Evolutionary conservation across 805 yeast species (phyloP).

Genomic region (Zygosaccharomyces lentus): DNA sequence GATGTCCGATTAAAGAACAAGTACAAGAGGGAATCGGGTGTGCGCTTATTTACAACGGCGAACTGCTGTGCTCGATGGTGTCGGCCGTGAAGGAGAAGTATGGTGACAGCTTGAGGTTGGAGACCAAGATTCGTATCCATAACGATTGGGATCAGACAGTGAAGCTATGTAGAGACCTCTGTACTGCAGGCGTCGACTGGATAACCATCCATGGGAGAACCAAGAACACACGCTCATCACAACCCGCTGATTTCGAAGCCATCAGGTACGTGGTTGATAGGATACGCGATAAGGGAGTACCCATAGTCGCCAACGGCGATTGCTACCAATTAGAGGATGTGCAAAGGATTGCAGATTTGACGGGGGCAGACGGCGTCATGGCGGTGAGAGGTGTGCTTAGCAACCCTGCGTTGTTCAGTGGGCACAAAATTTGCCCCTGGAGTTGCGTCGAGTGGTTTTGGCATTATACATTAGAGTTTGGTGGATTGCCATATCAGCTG

Average conservation of each 20-base stretch:
- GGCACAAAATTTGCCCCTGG: slow-evolving; percentile 78
- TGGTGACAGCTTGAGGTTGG: slow-evolving; percentile 69
- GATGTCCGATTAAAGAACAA: slow-evolving; percentile 95
- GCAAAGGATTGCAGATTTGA: slow-evolving; percentile 51
- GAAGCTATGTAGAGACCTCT: slow-evolving; percentile 65
- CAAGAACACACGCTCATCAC: slow-evolving; percentile 75
- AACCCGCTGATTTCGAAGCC: slow-evolving; percentile 80
- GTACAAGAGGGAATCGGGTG: slow-evolving; percentile 96
- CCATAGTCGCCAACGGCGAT: slow-evolving; percentile 98
- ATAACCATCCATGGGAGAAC: slow-evolving; percentile 94
- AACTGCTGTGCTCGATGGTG: slow-evolving; percentile 79
- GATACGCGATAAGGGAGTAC: slow-evolving; percentile 46
- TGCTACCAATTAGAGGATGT: slow-evolving; percentile 69
- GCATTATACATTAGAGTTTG: slow-evolving; percentile 67
- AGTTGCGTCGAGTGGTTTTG: slow-evolving; percentile 79
- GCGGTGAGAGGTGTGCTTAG: slow-evolving; percentile 82
- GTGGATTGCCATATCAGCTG: slow-evolving; percentile 78
- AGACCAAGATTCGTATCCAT: slow-evolving; percentile 90
- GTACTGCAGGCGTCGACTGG: slow-evolving; percentile 86
- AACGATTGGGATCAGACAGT: slow-evolving; percentile 67
- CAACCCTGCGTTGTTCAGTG: slow-evolving; percentile 87
- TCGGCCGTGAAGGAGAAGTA: slow-evolving; percentile 70
- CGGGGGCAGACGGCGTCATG: slow-evolving; percentile 92
- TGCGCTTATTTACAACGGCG: slow-evolving; percentile 82
- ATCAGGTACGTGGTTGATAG: slow-evolving; percentile 57